Evolutionary conservation across 495 filamentous ascomycete species (phyloP), one percentile per base, ranked within the genome.

Genomic region (Neurospora africana): DNA sequence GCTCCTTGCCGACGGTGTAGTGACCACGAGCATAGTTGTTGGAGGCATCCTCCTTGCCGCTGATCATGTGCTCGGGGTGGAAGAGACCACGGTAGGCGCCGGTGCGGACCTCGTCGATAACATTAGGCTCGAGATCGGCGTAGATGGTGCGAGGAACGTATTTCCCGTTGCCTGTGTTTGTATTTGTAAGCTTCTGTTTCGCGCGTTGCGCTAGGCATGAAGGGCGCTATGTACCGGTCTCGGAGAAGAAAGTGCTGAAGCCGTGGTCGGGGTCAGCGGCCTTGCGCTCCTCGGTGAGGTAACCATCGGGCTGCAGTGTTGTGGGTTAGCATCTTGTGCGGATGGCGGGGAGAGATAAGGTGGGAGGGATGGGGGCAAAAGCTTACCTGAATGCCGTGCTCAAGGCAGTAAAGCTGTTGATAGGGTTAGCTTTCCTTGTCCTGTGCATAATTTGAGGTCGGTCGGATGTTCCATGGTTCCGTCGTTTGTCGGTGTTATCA

Each of bases 171-270:
- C 96, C 95, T 97, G 75, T 72, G 47, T 44, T 40, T 19, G 30
- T 27, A 23, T 71, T 75, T 41, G 70, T 74, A 40, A 38, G 74
- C 21, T n/a, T 71, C 36, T 61, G 53, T 61, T 41, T 68, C 1
- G 44, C 30, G 30, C 23, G 5, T 7, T 69, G 38, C 5, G 7
- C 17, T 33, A 33, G 3, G 37, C 68, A n/a, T n/a, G n/a, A 43
- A 23, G 19, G 23, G 17, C 68, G n/a, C 77, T 53, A 74, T 89
- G 75, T 92, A 98, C 95, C 95, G 77, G 95, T 99, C 87, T 99
- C 95, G 73, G 96, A 98, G 89, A 99, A 99, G 89, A 99, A 99
- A 81, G 95, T 98, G 89, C 93, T 97, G 87, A 99, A 99, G 72
- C 95, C 95, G 78, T 97, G 93, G 82, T 98, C 96, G 75, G 93